Evolutionary conservation across 345 rosid species (phyloP).

Genomic region (Microthlaspi erraticum): DNA sequence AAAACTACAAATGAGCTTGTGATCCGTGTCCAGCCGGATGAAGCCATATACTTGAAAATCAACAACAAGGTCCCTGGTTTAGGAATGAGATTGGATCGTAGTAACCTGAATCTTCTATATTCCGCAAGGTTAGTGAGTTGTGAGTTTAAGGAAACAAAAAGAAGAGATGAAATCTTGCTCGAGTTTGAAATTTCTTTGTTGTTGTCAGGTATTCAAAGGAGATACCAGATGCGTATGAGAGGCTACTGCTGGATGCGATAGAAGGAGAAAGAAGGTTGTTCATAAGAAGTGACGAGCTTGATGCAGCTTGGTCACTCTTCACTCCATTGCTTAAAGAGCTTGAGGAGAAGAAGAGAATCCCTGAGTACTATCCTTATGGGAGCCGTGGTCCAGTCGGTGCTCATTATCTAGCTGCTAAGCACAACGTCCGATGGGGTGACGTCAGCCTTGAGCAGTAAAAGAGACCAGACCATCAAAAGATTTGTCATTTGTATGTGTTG

Average conservation of each 20-base stretch:
- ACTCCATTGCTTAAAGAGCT: constrained; percentile 83
- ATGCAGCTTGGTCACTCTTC: constrained; percentile 94
- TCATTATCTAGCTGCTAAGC: constrained; percentile 93
- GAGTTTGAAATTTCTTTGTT: background rate
- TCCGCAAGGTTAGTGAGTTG: constrained; percentile 77
- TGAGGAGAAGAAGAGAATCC: constrained; percentile 77
- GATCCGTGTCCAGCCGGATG: constrained; percentile 95
- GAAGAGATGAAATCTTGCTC: background rate
- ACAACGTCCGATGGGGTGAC: constrained; percentile 96
- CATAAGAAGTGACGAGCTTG: constrained; percentile 94
- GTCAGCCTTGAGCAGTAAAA: constrained; percentile 63
- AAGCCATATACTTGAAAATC: constrained; percentile 94
- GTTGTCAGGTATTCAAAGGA: constrained; percentile 79
- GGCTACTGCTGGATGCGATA: constrained; percentile 91
- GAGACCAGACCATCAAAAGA: background rate
- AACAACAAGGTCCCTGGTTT: constrained; percentile 98
- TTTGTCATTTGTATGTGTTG: constrained; percentile 23
- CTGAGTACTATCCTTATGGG: constrained; percentile 96
- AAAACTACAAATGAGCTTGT: constrained; percentile 94
- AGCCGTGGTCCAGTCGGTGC: constrained; percentile 99
- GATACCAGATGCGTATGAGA: constrained; percentile 98
- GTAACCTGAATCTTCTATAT: constrained; percentile 87
- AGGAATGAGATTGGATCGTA: constrained; percentile 94
- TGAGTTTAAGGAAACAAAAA: background rate
- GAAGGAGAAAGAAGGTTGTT: constrained; percentile 97